Evolutionary conservation across 495 filamentous ascomycete genomes (phyloP).

Genomic region (Letharia lupina): DNA sequence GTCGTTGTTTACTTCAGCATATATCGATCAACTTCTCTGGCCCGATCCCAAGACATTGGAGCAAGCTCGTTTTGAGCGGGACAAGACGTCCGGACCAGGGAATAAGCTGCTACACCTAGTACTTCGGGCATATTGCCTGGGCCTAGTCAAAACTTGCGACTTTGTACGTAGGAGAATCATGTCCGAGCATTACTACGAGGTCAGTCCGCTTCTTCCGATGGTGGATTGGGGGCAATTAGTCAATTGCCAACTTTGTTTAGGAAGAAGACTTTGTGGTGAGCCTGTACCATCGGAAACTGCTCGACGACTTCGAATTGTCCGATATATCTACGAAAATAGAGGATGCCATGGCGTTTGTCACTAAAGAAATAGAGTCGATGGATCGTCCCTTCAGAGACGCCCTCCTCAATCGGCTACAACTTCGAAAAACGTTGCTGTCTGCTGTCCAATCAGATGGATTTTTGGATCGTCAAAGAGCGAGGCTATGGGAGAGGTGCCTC

Average conservation of each 20-base stretch:
- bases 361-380: conserved; percentile 37
- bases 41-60: conserved; percentile 57
- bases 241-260: conserved; percentile 34
- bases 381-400: conserved; percentile 45
- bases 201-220: conserved; percentile 30
- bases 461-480: conserved; percentile 33
- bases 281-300: conserved; percentile 69
- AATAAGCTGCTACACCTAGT: conserved; percentile 54
- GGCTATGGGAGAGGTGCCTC: conserved; percentile 38
- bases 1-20: conserved; percentile 87
- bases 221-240: not conserved
- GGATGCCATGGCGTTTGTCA: conserved; percentile 48
- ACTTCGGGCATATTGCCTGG: conserved; percentile 79
- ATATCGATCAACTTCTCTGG: conserved; percentile 77
- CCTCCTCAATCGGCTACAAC: conserved; percentile 51
- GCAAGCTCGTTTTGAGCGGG: conserved; percentile 58
- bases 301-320: conserved; percentile 51
- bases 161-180: conserved; percentile 67
- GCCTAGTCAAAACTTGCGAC: conserved; percentile 72
- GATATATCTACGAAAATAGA: conserved; percentile 53
- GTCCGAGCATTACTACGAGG: conserved; percentile 80
- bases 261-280: conserved; percentile 95
- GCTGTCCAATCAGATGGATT: conserved; percentile 42
- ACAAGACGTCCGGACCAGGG: conserved; percentile 32
- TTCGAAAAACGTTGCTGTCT: conserved; percentile 55